These are phyloP conservation scores for Fusarium sulawesiense DNA, from an alignment of 2,329 filamentous ascomycete genomes.

Conservation along the genomic window DNA sequence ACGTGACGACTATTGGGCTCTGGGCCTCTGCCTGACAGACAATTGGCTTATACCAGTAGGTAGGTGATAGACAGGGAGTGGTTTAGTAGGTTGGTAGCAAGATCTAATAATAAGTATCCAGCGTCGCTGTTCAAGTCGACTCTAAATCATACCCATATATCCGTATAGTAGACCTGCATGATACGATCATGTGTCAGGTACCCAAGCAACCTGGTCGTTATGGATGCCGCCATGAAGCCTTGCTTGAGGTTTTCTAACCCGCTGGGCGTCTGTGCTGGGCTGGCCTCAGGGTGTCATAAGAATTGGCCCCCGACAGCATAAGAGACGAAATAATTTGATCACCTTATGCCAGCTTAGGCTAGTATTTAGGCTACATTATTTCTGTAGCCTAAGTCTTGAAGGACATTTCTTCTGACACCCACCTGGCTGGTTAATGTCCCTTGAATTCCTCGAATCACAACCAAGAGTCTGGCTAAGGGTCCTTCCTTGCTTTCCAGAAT, in stretches of 20 bases:
- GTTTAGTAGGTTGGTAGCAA: background rate
- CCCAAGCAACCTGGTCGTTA: slow-evolving; percentile 11
- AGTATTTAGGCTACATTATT: no score
- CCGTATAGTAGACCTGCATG: slow-evolving; percentile 3
- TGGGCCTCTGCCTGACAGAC: background rate
- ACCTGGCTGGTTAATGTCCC: slow-evolving; percentile 11
- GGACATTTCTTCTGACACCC: no score
- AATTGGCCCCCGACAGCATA: no score
- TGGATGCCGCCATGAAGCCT: slow-evolving; percentile 28
- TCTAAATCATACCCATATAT: background rate
- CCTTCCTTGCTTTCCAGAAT: slow-evolving; percentile 5
- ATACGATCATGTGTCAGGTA: slow-evolving; percentile 26
- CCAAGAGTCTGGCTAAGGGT: slow-evolving; percentile 25
- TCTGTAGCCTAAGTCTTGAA: no score
- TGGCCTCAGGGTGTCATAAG: no score
- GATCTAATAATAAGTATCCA: slow-evolving; percentile 4
- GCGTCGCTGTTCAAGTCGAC: background rate
- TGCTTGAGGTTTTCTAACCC: slow-evolving; percentile 21
- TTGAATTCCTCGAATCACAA: slow-evolving; percentile 33
- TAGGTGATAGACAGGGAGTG: background rate
- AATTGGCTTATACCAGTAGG: background rate
- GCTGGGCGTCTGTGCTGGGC: slow-evolving; percentile 26
- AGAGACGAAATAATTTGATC: no score
- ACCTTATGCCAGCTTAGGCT: no score
- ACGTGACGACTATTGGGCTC: slow-evolving; percentile 1